These are phyloP conservation scores for Fusarium sp. DNA, from an alignment of 2,329 filamentous ascomycete genomes.

Conservation along the genomic window DNA sequence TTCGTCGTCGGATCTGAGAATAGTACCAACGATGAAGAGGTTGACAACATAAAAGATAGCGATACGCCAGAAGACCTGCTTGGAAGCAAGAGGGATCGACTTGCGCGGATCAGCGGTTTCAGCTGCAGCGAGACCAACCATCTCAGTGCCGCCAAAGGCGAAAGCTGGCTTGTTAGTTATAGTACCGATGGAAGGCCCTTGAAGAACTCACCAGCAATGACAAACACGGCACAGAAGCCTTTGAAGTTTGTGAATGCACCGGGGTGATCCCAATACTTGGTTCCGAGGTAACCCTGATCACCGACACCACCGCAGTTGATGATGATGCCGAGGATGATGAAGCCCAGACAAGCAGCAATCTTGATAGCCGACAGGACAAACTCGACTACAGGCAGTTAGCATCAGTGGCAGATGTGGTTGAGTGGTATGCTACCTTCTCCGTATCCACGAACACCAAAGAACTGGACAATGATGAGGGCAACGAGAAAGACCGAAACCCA, in stretches of 20 bases:
- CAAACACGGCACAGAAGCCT: constrained; percentile 79
- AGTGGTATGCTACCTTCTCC: constrained; percentile 68
- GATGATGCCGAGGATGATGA: constrained; percentile 83
- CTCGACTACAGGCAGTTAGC: constrained; percentile 61
- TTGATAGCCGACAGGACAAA: constrained; percentile 90
- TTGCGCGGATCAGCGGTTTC: constrained; percentile 82
- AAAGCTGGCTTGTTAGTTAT: constrained; percentile 54
- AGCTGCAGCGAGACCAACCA: constrained; percentile 80
- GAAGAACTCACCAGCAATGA: constrained; percentile 64
- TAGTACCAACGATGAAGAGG: constrained; percentile 80
- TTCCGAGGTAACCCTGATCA: constrained; percentile 80
- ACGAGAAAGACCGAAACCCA: constrained; percentile 87
- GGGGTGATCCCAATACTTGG: constrained; percentile 78
- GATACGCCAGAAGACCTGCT: constrained; percentile 96
- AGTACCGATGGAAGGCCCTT: rapidly evolving
- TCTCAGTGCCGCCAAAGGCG: constrained; percentile 78
- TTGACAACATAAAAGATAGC: constrained; percentile 89
- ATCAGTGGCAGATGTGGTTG: rapidly evolving
- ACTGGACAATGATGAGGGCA: constrained; percentile 80
- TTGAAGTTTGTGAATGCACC: constrained; percentile 88
- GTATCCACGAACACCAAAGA: constrained; percentile 89
- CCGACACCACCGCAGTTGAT: constrained; percentile 85
- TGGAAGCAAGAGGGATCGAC: constrained; percentile 84
- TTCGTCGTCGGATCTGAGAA: constrained; percentile 77
- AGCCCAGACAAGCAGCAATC: constrained; percentile 45